A percentile compares a stretch with the other conserved stretches of the same genome.
These are phyloP conservation scores for Mycena polygramma DNA, from an alignment of 768 basidiomycete genomes.

Conservation along the genomic window DNA sequence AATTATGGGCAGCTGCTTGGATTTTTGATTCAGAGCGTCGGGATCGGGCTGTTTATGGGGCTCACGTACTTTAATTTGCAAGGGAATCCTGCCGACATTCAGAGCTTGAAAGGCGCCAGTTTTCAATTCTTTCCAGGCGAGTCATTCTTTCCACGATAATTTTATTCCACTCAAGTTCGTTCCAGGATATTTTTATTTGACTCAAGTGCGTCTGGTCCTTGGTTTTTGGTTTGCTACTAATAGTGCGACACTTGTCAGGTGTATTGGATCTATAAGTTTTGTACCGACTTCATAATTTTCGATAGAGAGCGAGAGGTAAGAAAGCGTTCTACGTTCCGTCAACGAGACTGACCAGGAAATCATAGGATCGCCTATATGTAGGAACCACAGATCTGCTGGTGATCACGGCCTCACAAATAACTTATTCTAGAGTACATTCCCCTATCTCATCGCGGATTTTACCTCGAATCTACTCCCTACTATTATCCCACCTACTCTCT, in stretches of 20 bases:
- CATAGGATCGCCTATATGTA: conserved; percentile 36
- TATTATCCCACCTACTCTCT: conserved; percentile 46
- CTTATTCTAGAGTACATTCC: conserved; percentile 42
- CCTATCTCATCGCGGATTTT: conserved; percentile 54
- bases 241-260: conserved; percentile 6
- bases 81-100: conserved; percentile 45
- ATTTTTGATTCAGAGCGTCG: conserved; percentile 40
- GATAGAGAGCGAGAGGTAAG: conserved; percentile 59
- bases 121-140: conserved; percentile 43
- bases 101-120: conserved; percentile 44
- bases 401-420: not conserved
- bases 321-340: not conserved
- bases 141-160: conserved; percentile 48
- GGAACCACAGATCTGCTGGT: not conserved
- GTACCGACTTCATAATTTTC: conserved; percentile 48
- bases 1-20: conserved; percentile 42
- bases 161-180: conserved; percentile 48
- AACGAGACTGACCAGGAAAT: not conserved
- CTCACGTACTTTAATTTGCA: conserved; percentile 53
- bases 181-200: conserved; percentile 49
- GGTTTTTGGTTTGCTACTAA: not conserved
- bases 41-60: conserved; percentile 47
- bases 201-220: conserved; percentile 47
- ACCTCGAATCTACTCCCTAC: conserved; percentile 53
- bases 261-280: conserved; percentile 39